A percentile compares a stretch with the other conserved stretches of the same genome.
Evolutionary conservation across 768 basidiomycete genomes (phyloP).

Genomic region (Holtermannia corniformis): DNA sequence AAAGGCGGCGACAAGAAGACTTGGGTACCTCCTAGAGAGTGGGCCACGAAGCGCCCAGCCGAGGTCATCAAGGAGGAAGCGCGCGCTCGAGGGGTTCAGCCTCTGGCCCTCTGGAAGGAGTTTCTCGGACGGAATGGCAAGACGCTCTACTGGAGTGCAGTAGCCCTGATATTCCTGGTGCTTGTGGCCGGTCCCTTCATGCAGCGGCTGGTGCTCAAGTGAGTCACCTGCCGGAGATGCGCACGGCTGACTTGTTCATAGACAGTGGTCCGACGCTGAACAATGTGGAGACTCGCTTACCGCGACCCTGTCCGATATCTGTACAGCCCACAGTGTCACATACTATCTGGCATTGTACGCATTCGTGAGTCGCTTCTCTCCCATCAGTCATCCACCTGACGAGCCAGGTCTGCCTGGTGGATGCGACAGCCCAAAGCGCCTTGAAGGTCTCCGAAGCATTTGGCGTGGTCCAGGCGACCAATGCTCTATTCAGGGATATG

Average conservation of each 20-base stretch:
- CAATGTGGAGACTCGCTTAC: background rate
- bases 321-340: background rate
- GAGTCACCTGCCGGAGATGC: background rate
- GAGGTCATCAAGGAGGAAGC: too few relatives aligned
- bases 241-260: slow-evolving; percentile 6
- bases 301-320: too few relatives aligned
- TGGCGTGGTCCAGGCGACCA: background rate
- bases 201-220: slow-evolving; percentile 18
- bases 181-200: slow-evolving; percentile 10
- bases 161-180: slow-evolving; percentile 5
- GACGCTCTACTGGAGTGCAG: slow-evolving; percentile 12
- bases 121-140: slow-evolving; percentile 15
- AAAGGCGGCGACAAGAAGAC: too few relatives aligned
- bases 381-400: too few relatives aligned
- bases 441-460: background rate
- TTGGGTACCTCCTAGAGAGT: too few relatives aligned
- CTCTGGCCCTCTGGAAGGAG: slow-evolving; percentile 15
- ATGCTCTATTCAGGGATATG: slow-evolving; percentile 7
- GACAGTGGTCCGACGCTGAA: slow-evolving; percentile 21
- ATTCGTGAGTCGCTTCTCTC: slow-evolving; percentile 7
- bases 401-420: too few relatives aligned
- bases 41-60: too few relatives aligned
- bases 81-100: background rate
- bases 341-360: slow-evolving; percentile 24
- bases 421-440: too few relatives aligned